Evolutionary conservation across 1,284 basidiomycete species (phyloP), one percentile per base, ranked within the genome.

Genomic region (Laetiporus sulphureus): DNA sequence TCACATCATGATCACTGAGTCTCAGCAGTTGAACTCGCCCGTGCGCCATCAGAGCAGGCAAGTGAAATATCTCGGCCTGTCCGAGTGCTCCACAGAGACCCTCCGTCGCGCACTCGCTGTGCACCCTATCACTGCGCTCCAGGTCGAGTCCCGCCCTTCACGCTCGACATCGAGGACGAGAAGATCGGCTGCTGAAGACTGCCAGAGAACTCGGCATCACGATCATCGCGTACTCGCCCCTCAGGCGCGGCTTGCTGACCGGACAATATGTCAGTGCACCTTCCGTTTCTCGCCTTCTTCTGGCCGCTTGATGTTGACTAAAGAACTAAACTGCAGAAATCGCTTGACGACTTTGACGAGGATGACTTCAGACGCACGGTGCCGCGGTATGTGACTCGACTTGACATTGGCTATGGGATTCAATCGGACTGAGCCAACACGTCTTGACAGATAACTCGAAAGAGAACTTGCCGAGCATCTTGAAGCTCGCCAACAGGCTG

Each of bases 61-160:
- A 53, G 68, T 78, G 38, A 73, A 72, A 43, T 70, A 77, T 53
- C 59, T 84, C n/a, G 79, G 81, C 0, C 62, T 83, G 15, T 82
- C 76, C 39, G 82, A 86, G 53, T 68, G 70, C 41, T 73, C 71
- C 1, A 69, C 72, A 1, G 62, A 60, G 1, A 79, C 77, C 0
- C 67, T 86, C 11, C 71, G 79, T 5, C 74, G 79, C 31, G 83
- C 83, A 4, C 69, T 77, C 47, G 71, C 72, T 13, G 66, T 79
- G 5, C 73, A 77, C 46, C 75, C 75, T 1, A 75, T 85, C 45
- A 58, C 75, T 2, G 77, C 76, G 3, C 61, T 83, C 18, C 77
- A 85, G 58, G 62, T 80, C 23, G 81, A 84, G 56, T 77, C 73
- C 78, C 74, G 3, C 77, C 80, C 0, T 82, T 79, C 62, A 67